Evolutionary conservation across 108 stramenopile species (phyloP), one percentile per base, ranked within the genome.

Genomic region (Craspedostauros australis): DNA sequence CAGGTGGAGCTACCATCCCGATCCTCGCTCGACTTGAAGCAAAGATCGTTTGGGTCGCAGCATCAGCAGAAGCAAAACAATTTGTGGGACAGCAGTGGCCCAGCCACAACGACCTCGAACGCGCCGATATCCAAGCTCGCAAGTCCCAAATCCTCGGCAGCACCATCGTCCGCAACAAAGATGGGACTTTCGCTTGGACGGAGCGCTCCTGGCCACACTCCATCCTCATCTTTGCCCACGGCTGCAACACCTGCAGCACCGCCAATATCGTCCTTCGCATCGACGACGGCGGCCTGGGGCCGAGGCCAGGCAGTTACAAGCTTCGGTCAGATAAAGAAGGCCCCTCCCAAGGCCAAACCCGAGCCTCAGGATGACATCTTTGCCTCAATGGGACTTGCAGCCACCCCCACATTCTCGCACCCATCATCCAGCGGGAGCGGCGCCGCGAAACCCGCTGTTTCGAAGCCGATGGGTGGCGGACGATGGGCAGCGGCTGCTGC

Each of bases 381-480:
- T 64, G 68, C 79, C 2, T 66, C 69, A 39, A 71, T 80, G 66
- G 79, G 73, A 28, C 61, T 80, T 7, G 34, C 68, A 20, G 61
- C 64, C 40, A 73, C 65, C 31, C 73, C 73, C 16, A 53, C 30
- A 26, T 70, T 66, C 50, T 26, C 34, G n/a, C 47, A 57, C 16
- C 18, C 61, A 19, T 3, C 60, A 0, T 9, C 43, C n/a, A n/a
- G n/a, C n/a, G n/a, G n/a, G n/a, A n/a, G n/a, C 5, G 28, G 20
- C 2, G 30, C 3, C 1, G 33, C 43, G 46, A 53, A 44, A 34
- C 8, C 60, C 20, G 42, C 27, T 20, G 20, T 42, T 23, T 30
- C 32, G 11, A 31, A 12, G n/a, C 4, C 40, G 8, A 3, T 4
- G 11, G 31, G 40, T 18, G 39, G 41, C 11, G 34, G 39, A 19